These are phyloP conservation scores for Ogataea dorogensis DNA, from an alignment of 805 yeast species.

Conservation along the genomic window DNA sequence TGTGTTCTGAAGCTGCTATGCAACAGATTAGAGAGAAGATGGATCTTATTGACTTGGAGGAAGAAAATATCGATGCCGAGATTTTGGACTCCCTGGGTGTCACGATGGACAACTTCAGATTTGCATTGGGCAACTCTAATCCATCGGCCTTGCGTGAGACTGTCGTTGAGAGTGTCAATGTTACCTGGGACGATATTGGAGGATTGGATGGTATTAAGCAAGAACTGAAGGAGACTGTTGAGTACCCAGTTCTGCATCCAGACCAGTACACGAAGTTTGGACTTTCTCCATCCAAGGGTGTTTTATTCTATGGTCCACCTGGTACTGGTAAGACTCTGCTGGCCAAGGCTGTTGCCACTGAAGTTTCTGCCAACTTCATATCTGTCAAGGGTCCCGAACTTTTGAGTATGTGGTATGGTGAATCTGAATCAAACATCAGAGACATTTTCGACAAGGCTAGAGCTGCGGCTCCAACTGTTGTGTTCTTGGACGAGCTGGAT, in stretches of 20 bases:
- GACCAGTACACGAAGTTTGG: conserved; percentile 99
- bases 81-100: conserved; percentile 94
- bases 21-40: conserved; percentile 99
- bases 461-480: conserved; percentile 99
- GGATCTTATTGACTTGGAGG: conserved; percentile 95
- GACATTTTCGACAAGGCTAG: conserved; percentile 98
- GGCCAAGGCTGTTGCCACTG: conserved; percentile 99
- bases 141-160: conserved; percentile 99
- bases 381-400: conserved; percentile 97
- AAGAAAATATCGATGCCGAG: conserved; percentile 97
- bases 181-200: conserved; percentile 99
- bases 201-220: conserved; percentile 95
- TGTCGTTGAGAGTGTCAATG: conserved; percentile 97
- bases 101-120: conserved; percentile 97
- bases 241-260: conserved; percentile 98
- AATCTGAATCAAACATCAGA: conserved; percentile 94
- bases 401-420: conserved; percentile 99
- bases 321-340: conserved; percentile 99
- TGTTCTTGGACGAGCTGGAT: conserved; percentile 96
- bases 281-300: conserved; percentile 97
- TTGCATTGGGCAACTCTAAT: conserved; percentile 95
- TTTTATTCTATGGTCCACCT: conserved; percentile 98
- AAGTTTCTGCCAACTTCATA: conserved; percentile 96
- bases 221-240: conserved; percentile 98
- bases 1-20: conserved; percentile 99